Percentiles rank a stretch among this genome's conserved stretches.
phyloP scores from a whole-genome alignment of 2,329 filamentous ascomycete genomes.

The Aspergillus latus region DNA sequence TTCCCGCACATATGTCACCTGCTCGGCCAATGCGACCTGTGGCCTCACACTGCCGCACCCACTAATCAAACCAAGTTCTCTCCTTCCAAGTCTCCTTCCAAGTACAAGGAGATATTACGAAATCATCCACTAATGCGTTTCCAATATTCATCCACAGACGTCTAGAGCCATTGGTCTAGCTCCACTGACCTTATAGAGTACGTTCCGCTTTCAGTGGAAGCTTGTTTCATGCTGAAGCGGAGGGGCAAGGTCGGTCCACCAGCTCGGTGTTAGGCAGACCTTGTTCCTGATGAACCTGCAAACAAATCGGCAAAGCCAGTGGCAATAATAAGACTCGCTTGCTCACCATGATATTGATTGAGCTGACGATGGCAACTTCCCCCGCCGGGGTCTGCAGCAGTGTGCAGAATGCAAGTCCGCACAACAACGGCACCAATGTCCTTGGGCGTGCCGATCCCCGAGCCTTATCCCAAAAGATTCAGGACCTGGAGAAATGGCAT shows the following conservation, averaged over 20 bases:
- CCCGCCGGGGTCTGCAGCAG: slow-evolving; percentile 1
- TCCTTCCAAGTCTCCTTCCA: not conserved
- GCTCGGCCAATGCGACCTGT: too few relatives aligned
- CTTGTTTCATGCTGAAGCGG: slow-evolving; percentile 10
- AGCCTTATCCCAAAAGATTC: slow-evolving; percentile 11
- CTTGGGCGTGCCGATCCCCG: slow-evolving; percentile 10
- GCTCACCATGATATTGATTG: not conserved
- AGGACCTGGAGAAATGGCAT: not conserved
- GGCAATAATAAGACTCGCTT: not conserved
- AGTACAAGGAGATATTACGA: slow-evolving; percentile 6
- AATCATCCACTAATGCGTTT: slow-evolving; percentile 6
- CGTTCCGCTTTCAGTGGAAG: not conserved
- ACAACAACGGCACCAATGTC: not conserved
- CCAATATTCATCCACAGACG: not conserved
- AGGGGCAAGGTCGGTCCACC: not conserved
- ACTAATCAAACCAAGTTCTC: too few relatives aligned
- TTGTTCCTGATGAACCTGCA: not conserved
- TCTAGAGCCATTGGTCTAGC: not conserved
- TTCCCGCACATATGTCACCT: too few relatives aligned
- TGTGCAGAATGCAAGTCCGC: not conserved
- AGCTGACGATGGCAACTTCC: not conserved
- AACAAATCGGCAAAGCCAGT: not conserved
- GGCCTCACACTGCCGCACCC: too few relatives aligned
- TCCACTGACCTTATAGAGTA: not conserved
- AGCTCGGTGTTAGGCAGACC: not conserved